Base-by-base conservation (phyloP, 208 protist genomes). In the Wallacemonas collosoma region DNA sequence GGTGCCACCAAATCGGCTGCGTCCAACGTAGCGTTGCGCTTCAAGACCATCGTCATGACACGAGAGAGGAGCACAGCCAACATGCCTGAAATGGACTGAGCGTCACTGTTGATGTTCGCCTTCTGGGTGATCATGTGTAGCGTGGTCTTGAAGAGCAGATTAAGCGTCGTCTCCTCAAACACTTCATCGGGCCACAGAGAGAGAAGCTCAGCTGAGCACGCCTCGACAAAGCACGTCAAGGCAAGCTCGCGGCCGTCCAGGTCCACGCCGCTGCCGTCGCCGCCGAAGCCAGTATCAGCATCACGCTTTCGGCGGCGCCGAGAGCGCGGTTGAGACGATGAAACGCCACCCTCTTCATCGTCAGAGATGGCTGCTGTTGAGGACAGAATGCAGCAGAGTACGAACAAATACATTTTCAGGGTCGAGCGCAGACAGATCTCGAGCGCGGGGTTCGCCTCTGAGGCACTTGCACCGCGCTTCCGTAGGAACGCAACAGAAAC, bases 121-220 rank as follows among this genome's bases (percentile, higher is more conserved):
- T 95, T 94, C 72, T 95, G 85, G 14, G 88, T 91, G 65, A 93
- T 90, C 89, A 96, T 93, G 71, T 92, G 86, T 41, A 95, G 71
- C 36, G 82, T 69, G 75, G 87, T 91, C 44, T 85, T 81, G 51
- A 93, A 68, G 1, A 95, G 75, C 15, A 94, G 71, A 50, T 87
- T 88, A 41, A 95, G 58, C 50, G 83, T 84, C 26, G 79, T 68
- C 48, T 88, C 81, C 51, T 96, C 92, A 47, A 96, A 71, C 2
- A 65, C 35, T 1, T 68, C 64, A 38, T 83, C 73, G 2, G 69
- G 71, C 90, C 92, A 96, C 41, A 96, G 51, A n/a, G 62, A 55
- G 41, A 79, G 70, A 0, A 94, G 74, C 54, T 94, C 91, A 2
- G 78, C 62, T 35, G 88, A 88, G 76, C 76, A 93, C 1, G 93